Percentiles rank a stretch among this genome's conserved stretches.
Conservation (phyloP, 1,139 yeast species). For the Magnusiomyces ingens region DNA sequence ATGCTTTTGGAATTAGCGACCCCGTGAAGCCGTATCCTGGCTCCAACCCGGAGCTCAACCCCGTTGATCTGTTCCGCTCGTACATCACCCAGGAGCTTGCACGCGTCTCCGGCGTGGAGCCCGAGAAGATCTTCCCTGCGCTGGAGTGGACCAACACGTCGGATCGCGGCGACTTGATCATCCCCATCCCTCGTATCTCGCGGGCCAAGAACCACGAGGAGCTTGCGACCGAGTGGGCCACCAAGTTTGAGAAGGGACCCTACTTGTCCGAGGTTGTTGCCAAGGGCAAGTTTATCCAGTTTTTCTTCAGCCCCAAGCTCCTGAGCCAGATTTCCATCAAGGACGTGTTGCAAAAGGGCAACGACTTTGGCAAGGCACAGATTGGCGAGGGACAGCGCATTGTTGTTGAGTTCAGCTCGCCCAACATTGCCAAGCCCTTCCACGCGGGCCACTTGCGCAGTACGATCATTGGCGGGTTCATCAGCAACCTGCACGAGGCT, state of each 20-base stretch:
- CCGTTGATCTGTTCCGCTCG: constrained; percentile 79
- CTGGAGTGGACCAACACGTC: constrained; percentile 80
- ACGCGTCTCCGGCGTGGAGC: constrained; percentile 64
- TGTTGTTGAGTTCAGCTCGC: constrained; percentile 88
- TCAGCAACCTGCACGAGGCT: constrained; percentile 81
- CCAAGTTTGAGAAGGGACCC: constrained; percentile 43
- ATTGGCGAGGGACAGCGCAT: constrained; percentile 69
- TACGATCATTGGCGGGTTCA: constrained; percentile 96
- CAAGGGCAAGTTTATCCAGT: constrained; percentile 89
- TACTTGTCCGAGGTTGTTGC: constrained; percentile 66
- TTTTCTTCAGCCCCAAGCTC: constrained; percentile 63
- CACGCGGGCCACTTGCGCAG: constrained; percentile 99
- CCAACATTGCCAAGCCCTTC: constrained; percentile 98
- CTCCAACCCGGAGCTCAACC: constrained; percentile 66
- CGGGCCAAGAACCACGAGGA: constrained; percentile 67
- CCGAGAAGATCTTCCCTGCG: constrained; percentile 67
- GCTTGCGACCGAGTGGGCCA: constrained; percentile 80
- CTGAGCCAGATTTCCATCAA: constrained; percentile 64
- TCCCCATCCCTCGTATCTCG: constrained; percentile 87
- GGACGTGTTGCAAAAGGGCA: constrained; percentile 56
- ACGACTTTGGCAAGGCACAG: constrained; percentile 67
- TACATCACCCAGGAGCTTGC: constrained; percentile 77
- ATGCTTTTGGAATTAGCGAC: constrained; percentile 28
- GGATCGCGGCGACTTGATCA: constrained; percentile 88
- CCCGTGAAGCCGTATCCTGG: constrained; percentile 34